These are phyloP conservation scores for Umbelopsis sp. DNA, from an alignment of 192 early-diverging fungal species.

Conservation along the genomic window DNA sequence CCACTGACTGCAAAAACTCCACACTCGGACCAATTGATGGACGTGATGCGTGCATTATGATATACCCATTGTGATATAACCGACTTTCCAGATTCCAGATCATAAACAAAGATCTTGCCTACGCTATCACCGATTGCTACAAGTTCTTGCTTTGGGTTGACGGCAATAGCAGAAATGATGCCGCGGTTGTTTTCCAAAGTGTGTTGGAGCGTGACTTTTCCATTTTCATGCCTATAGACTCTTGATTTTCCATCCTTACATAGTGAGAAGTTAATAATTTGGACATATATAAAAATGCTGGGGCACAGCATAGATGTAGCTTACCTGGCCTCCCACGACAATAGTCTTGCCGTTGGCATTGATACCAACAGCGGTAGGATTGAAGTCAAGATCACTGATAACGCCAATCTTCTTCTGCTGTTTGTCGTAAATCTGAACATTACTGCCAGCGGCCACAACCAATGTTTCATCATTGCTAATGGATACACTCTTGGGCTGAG, in stretches of 20 bases:
- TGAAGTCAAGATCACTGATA: slow-evolving; percentile 42
- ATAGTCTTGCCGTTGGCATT: slow-evolving; percentile 49
- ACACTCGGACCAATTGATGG: slow-evolving; percentile 79
- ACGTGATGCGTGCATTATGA: slow-evolving; percentile 86
- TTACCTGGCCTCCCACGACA: slow-evolving; percentile 69
- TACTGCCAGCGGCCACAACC: slow-evolving; percentile 55
- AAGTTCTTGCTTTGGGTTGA: slow-evolving; percentile 71
- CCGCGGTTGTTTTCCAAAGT: slow-evolving; percentile 51
- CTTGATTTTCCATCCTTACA: slow-evolving; percentile 64
- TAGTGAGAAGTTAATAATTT: background rate
- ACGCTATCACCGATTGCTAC: slow-evolving; percentile 81
- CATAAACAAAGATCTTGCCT: slow-evolving; percentile 80
- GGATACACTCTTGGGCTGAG: slow-evolving; percentile 59
- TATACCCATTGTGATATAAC: slow-evolving; percentile 81
- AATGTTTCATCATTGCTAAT: slow-evolving; percentile 44
- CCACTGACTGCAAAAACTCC: slow-evolving; percentile 74
- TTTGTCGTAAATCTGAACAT: slow-evolving; percentile 53
- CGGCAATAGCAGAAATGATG: slow-evolving; percentile 77
- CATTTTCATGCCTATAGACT: slow-evolving; percentile 58
- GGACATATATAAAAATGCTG: slow-evolving; percentile 18
- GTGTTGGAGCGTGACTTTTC: slow-evolving; percentile 30
- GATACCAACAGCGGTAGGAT: slow-evolving; percentile 58
- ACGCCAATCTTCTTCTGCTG: slow-evolving; percentile 42
- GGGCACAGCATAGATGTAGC: background rate
- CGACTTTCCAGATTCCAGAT: slow-evolving; percentile 50